A percentile compares a stretch with the other conserved stretches of the same genome.
phyloP scores from a whole-genome alignment of 2,329 filamentous ascomycete species.

The Pseudovirgaria hyperparasitica region DNA sequence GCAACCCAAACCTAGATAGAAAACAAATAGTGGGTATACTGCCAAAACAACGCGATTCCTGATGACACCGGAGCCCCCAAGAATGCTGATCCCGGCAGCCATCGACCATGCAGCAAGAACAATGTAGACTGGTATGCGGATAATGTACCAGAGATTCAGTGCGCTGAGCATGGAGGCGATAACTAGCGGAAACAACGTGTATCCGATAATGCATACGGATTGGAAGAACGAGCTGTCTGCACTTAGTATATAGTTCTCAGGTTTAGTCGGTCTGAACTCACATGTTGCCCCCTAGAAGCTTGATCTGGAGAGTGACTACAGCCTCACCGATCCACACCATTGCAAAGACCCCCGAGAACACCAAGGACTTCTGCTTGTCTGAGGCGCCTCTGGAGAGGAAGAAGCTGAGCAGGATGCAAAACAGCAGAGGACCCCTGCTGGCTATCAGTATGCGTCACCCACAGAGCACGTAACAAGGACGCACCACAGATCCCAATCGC shows the following conservation, averaged over 20 bases:
- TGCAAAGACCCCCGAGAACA: slow-evolving; percentile 93
- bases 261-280: slow-evolving; percentile 38
- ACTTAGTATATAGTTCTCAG: slow-evolving; percentile 15
- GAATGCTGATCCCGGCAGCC: slow-evolving; percentile 87
- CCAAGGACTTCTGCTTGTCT: slow-evolving; percentile 67
- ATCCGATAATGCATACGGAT: slow-evolving; percentile 94
- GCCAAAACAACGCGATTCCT: slow-evolving; percentile 89
- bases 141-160: slow-evolving; percentile 63
- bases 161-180: slow-evolving; percentile 85
- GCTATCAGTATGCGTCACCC: slow-evolving; percentile 4
- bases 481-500: slow-evolving; percentile 93
- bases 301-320: slow-evolving; percentile 95
- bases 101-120: slow-evolving; percentile 84
- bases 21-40: slow-evolving; percentile 88
- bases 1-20: slow-evolving; percentile 85
- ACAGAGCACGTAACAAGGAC: slow-evolving; percentile 7
- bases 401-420: slow-evolving; percentile 79
- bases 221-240: slow-evolving; percentile 79
- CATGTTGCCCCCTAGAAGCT: slow-evolving; percentile 93
- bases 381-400: slow-evolving; percentile 74
- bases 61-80: slow-evolving; percentile 89
- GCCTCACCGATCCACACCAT: slow-evolving; percentile 96
- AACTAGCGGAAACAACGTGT: slow-evolving; percentile 93
- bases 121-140: slow-evolving; percentile 80
- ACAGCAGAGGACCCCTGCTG: slow-evolving; percentile 73